These are phyloP conservation scores for Moniliella sp. DNA, from an alignment of 1,284 basidiomycete genomes.

Conservation along the genomic window DNA sequence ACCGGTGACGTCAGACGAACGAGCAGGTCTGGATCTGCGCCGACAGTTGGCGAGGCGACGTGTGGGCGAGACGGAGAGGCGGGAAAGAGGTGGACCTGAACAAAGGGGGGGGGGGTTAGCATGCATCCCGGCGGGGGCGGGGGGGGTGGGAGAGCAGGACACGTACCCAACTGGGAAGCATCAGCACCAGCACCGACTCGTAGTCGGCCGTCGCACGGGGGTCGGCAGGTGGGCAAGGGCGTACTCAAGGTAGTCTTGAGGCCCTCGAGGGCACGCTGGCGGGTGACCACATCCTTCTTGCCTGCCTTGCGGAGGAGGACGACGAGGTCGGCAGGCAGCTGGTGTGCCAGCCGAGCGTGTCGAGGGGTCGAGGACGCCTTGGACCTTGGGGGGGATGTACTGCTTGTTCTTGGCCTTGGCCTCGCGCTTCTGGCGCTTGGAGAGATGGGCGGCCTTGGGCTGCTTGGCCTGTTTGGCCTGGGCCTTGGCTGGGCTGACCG, in stretches of 20 bases:
- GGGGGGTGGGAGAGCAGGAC: conserved; percentile 6
- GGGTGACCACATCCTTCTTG: conserved; percentile 79
- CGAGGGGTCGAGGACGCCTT: conserved; percentile 76
- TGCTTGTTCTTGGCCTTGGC: too few relatives aligned
- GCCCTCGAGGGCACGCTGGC: conserved; percentile 67
- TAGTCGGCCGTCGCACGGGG: conserved; percentile 11
- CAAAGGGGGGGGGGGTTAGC: neutral
- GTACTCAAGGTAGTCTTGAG: conserved; percentile 25
- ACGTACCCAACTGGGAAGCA: conserved; percentile 65
- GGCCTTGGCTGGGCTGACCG: too few relatives aligned
- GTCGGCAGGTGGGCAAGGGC: conserved; percentile 9
- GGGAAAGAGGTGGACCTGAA: conserved; percentile 66
- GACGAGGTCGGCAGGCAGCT: conserved; percentile 48
- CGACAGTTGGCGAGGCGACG: conserved; percentile 51
- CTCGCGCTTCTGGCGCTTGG: too few relatives aligned
- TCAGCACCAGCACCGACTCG: conserved; percentile 41
- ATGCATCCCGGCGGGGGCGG: too few relatives aligned
- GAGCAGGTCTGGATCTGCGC: conserved; percentile 50
- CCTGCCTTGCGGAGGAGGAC: conserved; percentile 58
- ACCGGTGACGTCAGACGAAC: conserved; percentile 41
- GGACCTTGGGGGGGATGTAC: conserved; percentile 58
- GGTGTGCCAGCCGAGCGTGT: conserved; percentile 55
- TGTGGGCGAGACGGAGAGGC: conserved; percentile 58
- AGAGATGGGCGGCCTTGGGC: too few relatives aligned
- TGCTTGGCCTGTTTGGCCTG: conserved; percentile 41